Evolutionary conservation across 768 basidiomycete species (phyloP), one percentile per base, ranked within the genome.

Genomic region (Cantharellus anzutake): DNA sequence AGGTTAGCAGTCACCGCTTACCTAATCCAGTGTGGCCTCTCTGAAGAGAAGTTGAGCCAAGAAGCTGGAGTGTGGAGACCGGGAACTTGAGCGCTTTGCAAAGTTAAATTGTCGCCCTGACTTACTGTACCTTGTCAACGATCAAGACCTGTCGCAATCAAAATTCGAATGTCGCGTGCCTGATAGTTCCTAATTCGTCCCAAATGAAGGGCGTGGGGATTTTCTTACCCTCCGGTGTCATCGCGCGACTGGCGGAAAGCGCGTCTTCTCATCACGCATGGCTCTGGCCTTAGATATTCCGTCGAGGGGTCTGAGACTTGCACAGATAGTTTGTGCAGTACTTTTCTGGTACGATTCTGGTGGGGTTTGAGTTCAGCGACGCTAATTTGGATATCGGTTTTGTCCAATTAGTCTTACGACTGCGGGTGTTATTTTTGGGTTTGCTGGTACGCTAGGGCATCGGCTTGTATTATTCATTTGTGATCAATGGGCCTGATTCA

Each of bases 381-480:
- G 3, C 35, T 39, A 29, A 53, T n/a, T 5, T 5, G 7, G 35
- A 34, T 5, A 4, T 42, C 39, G 34, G 37, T 4, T 14, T 11
- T 39, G 11, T n/a, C 3, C 4, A 48, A 29, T 29, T 38, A 64
- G 68, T 60, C 65, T 67, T 37, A 62, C 63, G 3, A 64, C 59
- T 14, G 67, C 68, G 39, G 70, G 70, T 2, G 66, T 71, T 4
- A 66, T 70, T 48, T 71, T 71, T 61, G 70, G 70, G 59, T 65
- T 57, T 51, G 66, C 66, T 14, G 64, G 67, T 61, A 34, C 20
- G 20, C 20, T 29, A 50, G 60, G 37, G 38, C 11, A 42, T 11
- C 4, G 38, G 50, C 35, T 41, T 3, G 56, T n/a, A 4, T 7
- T 4, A 37, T 14, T 60, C 4, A 4, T 4, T 5, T 60, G 4